phyloP scores from a whole-genome alignment of 495 filamentous ascomycete species.

The Lentithecium fluviatile region DNA sequence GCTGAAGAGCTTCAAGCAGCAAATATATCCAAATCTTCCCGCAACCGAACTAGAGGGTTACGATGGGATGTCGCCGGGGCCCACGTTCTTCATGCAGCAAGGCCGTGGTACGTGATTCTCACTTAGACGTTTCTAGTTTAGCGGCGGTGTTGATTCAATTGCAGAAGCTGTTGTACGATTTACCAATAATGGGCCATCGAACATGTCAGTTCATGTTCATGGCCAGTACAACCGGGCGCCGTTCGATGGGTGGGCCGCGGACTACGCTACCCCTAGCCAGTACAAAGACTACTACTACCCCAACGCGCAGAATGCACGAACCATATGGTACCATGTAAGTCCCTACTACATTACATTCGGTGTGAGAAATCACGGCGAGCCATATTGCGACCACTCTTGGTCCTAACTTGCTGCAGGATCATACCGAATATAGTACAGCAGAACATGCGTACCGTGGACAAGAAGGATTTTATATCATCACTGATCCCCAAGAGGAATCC shows the following conservation, averaged over 20 bases:
- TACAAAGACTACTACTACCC: constrained; percentile 59
- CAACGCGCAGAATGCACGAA: constrained; percentile 49
- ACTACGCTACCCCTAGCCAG: constrained; percentile 46
- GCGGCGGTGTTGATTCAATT: constrained; percentile 1
- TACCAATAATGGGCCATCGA: constrained; percentile 45
- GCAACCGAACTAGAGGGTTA: constrained; percentile 49
- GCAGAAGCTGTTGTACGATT: constrained; percentile 50
- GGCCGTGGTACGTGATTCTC: constrained; percentile 38
- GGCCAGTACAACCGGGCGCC: constrained; percentile 45
- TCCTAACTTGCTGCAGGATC: constrained; percentile 22
- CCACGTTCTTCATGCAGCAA: constrained; percentile 46
- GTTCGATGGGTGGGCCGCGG: constrained; percentile 55
- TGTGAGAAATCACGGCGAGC: no score
- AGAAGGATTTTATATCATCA: constrained; percentile 47
- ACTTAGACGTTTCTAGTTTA: background rate
- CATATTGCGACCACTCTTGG: no score
- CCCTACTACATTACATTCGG: constrained; percentile 27
- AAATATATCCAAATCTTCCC: constrained; percentile 48
- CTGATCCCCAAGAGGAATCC: constrained; percentile 44
- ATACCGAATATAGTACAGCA: constrained; percentile 39
- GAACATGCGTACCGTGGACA: constrained; percentile 54
- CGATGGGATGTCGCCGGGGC: constrained; percentile 51
- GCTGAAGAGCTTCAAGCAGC: constrained; percentile 46
- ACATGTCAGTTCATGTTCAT: constrained; percentile 48
- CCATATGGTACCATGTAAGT: constrained; percentile 57